Conservation (phyloP, 805 yeast genomes). For the Myxozyma sirexii region DNA sequence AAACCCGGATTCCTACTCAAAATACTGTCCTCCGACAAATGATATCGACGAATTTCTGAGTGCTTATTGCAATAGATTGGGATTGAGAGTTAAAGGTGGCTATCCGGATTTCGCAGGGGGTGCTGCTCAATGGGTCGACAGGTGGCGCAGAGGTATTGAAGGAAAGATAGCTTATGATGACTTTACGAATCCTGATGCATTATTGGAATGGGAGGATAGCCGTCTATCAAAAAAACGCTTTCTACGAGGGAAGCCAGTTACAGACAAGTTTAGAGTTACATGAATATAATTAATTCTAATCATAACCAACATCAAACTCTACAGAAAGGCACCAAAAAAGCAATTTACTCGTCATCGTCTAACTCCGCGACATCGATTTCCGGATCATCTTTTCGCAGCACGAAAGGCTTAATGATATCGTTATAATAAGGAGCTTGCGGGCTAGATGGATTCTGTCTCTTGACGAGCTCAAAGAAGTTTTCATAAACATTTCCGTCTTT, state of each 20-base stretch:
- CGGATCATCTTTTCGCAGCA: conserved; percentile 39
- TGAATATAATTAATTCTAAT: not conserved
- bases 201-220: conserved; percentile 25
- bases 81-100: conserved; percentile 23
- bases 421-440: conserved; percentile 65
- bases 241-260: not conserved
- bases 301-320: not conserved
- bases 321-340: not conserved
- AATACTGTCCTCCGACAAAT: conserved; percentile 67
- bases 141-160: conserved; percentile 61
- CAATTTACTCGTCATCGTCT: conserved; percentile 30
- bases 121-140: conserved; percentile 64
- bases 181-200: conserved; percentile 30
- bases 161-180: conserved; percentile 44
- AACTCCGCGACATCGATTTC: conserved; percentile 30
- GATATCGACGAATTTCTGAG: conserved; percentile 60
- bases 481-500: conserved; percentile 83
- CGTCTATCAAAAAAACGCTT: conserved; percentile 2
- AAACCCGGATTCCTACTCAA: conserved; percentile 49
- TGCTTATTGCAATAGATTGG: conserved; percentile 36
- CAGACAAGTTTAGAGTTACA: conserved; percentile 6
- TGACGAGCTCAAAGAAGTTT: conserved; percentile 66
- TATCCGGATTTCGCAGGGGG: conserved; percentile 58
- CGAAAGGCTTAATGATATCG: conserved; percentile 43
- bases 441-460: conserved; percentile 51